A percentile compares a stretch with the other conserved stretches of the same genome.
These are phyloP conservation scores for Rosa persica DNA, from an alignment of 306 rosid species.

Conservation along the genomic window DNA sequence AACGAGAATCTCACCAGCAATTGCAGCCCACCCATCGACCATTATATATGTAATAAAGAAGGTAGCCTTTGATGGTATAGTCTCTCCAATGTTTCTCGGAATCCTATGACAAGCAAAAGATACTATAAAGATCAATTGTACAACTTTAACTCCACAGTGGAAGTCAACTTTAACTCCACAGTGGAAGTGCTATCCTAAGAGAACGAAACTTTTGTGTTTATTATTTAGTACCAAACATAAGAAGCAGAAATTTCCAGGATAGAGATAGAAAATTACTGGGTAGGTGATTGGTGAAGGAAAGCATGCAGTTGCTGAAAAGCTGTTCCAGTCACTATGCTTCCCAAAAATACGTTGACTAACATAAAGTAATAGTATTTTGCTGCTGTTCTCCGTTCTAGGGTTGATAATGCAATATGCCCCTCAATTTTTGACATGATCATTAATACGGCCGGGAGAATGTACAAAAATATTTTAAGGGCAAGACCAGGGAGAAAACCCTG, in stretches of 20 bases:
- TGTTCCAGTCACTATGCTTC: slow-evolving; percentile 94
- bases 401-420: slow-evolving; percentile 82
- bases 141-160: not conserved
- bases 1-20: slow-evolving; percentile 94
- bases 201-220: not conserved
- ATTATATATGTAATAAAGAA: slow-evolving; percentile 95
- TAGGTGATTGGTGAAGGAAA: slow-evolving; percentile 90
- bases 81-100: slow-evolving; percentile 93
- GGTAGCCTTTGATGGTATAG: slow-evolving; percentile 98
- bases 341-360: slow-evolving; percentile 96
- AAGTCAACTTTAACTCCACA: not conserved
- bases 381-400: slow-evolving; percentile 71
- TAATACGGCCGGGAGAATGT: slow-evolving; percentile 84
- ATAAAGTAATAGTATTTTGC: slow-evolving; percentile 91
- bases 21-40: slow-evolving; percentile 99
- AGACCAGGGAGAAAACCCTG: slow-evolving; percentile 99
- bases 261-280: slow-evolving; percentile 56
- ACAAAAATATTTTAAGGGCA: slow-evolving; percentile 90
- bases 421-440: slow-evolving; percentile 95
- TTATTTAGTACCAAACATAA: not conserved
- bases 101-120: slow-evolving; percentile 39
- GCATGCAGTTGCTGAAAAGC: slow-evolving; percentile 90
- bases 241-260: slow-evolving; percentile 16
- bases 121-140: not conserved
- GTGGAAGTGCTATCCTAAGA: not conserved